phyloP scores from a whole-genome alignment of 352 stramenopile genomes.

The Pythium oligandrum region DNA sequence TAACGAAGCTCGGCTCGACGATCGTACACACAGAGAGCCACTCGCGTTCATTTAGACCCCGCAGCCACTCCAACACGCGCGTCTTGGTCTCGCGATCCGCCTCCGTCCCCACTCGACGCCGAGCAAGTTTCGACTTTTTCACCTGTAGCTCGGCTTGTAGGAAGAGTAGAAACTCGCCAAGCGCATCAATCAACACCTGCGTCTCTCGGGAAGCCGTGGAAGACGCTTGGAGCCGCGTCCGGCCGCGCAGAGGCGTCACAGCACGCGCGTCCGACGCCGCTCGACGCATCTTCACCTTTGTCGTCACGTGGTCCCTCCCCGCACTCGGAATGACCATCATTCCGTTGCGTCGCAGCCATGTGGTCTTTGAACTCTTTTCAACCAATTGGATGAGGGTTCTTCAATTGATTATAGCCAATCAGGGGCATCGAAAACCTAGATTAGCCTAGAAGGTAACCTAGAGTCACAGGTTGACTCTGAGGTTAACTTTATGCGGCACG shows the following conservation, averaged over 20 bases:
- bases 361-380: too few relatives aligned
- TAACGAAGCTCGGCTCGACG: constrained; percentile 67
- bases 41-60: constrained; percentile 28
- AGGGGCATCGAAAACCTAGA: too few relatives aligned
- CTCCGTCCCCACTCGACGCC: constrained; percentile 4
- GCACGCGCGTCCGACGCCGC: too few relatives aligned
- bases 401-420: too few relatives aligned
- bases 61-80: constrained; percentile 49
- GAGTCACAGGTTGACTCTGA: too few relatives aligned
- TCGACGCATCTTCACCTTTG: neutral
- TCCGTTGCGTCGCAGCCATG: too few relatives aligned
- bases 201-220: constrained; percentile 3
- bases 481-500: neutral
- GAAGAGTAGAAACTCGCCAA: constrained; percentile 57
- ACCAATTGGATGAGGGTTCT: too few relatives aligned
- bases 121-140: constrained; percentile 5
- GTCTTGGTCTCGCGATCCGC: constrained; percentile 20
- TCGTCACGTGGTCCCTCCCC: neutral
- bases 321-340: too few relatives aligned
- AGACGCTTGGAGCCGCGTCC: neutral
- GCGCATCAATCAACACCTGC: constrained; percentile 22
- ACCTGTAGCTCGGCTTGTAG: constrained; percentile 21
- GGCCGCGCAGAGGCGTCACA: neutral
- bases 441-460: too few relatives aligned
- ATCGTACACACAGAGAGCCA: constrained; percentile 59